Base-by-base conservation (phyloP, 1,139 yeast genomes). In the Hemisphaericaspora xylanilytica region DNA sequence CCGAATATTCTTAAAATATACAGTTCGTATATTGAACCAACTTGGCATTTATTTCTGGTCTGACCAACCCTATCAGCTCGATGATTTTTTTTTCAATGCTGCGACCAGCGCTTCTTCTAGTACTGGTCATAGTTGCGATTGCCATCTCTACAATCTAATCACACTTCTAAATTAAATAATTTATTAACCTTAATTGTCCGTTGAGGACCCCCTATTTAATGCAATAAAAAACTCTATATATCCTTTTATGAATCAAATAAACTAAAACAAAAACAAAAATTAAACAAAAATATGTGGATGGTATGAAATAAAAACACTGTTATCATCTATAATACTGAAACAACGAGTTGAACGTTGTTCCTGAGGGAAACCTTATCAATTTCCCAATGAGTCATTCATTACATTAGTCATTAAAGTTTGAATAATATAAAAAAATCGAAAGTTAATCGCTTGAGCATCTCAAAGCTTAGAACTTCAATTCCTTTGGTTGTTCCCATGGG, bases 401-500 rank as follows among this genome's bases (percentile, higher is more conserved):
- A 67, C 75, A 70, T 69, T 69, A 68, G 67, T 65, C 67, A 59
- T 61, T 55, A 56, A 58, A 42, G 38, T 36, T 39, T 35, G 37
- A 31, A 28, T 17, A 35, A 35, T 24, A 28, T 32, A 33, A 28
- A 30, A 28, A 28, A 35, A 7, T 9, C 9, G 7, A 9, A 3
- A 24, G 30, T 24, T 11, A 14, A 9, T 13, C 10, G 14, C 16
- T 16, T 7, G 11, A 12, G 26, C 17, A 14, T 6, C 9, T 9
- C n/a, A n/a, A n/a, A 34, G 43, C 49, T 72, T 86, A 90, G 51
- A 80, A 76, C 64, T 77, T 74, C 71, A 92, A 85, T 67, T 79
- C 76, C 78, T 88, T 88, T 72, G 97, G 96, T 73, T 87, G 81
- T 80, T 92, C 98, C 98, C 98, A 92, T 59, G 96, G 76, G 81